Evolutionary conservation across 1,139 yeast species (phyloP).

Genomic region (Meyerozyma smithsonii): DNA sequence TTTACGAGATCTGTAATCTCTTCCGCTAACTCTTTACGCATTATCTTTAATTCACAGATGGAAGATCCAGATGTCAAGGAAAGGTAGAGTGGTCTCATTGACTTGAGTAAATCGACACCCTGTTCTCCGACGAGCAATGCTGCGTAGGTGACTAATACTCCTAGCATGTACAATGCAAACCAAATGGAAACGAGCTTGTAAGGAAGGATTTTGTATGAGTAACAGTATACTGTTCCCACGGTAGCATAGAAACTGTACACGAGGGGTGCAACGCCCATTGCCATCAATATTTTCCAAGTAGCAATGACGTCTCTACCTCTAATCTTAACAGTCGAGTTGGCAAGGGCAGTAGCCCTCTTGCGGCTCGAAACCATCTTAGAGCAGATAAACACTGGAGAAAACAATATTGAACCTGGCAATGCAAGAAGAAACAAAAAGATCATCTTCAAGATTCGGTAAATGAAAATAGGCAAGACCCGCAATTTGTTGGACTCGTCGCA

Average conservation of each 20-base stretch:
- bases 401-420: constrained; percentile 79
- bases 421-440: constrained; percentile 55
- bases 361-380: constrained; percentile 65
- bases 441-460: constrained; percentile 52
- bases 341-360: constrained; percentile 77
- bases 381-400: constrained; percentile 82
- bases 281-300: constrained; percentile 90
- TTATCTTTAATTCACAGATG: constrained; percentile 43
- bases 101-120: constrained; percentile 83
- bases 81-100: constrained; percentile 75
- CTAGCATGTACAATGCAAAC: constrained; percentile 44
- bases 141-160: constrained; percentile 76
- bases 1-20: constrained; percentile 43
- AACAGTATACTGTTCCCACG: constrained; percentile 52
- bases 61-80: constrained; percentile 65
- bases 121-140: constrained; percentile 89
- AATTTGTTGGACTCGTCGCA: constrained; percentile 47
- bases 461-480: constrained; percentile 40
- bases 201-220: constrained; percentile 18
- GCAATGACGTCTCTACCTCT: constrained; percentile 91
- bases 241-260: constrained; percentile 77
- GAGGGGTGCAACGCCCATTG: constrained; percentile 85
- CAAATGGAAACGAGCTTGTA: constrained; percentile 33
- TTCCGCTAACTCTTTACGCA: constrained; percentile 35
- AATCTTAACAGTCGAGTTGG: constrained; percentile 85